phyloP scores from a whole-genome alignment of 495 filamentous ascomycete genomes.

The Neurospora intermedia region DNA sequence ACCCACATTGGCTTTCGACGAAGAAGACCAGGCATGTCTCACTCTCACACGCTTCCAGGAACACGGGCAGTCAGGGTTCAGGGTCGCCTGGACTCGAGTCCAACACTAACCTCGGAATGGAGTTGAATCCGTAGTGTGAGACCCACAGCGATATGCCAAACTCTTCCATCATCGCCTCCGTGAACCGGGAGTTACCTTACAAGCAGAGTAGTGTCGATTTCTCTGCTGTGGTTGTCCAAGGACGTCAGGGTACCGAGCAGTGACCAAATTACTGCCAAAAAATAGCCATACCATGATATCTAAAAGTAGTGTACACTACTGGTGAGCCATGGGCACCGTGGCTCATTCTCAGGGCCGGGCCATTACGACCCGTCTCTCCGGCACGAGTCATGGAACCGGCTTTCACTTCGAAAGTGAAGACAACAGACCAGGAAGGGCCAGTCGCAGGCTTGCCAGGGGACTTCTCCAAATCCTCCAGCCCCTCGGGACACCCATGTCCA shows the following conservation, averaged over 20 bases:
- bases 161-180: background rate
- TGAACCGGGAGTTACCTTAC: background rate
- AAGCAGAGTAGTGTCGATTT: background rate
- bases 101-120: background rate
- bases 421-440: background rate
- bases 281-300: background rate
- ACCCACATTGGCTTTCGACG: background rate
- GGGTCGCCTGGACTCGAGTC: background rate
- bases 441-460: background rate
- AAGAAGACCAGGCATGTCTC: background rate
- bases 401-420: background rate
- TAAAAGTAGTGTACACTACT: too few species aligned
- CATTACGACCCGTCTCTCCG: background rate
- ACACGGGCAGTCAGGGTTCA: background rate
- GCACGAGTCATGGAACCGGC: background rate
- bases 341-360: background rate
- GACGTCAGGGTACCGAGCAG: background rate
- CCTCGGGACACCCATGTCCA: background rate
- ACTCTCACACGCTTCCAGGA: background rate
- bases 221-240: background rate
- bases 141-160: background rate
- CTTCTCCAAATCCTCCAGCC: background rate
- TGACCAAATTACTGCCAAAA: background rate
- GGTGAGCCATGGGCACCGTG: background rate
- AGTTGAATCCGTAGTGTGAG: background rate